phyloP scores from a whole-genome alignment of 768 basidiomycete genomes.

The Termitomyces sp. region DNA sequence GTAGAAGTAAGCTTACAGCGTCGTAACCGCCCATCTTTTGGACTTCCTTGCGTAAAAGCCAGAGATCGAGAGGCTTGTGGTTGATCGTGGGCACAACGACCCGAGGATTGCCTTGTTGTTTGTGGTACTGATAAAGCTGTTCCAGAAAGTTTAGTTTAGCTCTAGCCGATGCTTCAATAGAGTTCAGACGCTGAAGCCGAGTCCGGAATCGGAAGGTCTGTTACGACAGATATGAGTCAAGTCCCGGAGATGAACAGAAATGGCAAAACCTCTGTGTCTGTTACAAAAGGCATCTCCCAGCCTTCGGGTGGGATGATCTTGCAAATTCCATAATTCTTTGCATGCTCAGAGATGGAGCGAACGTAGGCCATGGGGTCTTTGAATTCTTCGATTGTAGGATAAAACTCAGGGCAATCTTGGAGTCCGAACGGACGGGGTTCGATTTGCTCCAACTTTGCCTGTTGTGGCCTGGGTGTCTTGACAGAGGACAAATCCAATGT shows the following conservation, averaged over 20 bases:
- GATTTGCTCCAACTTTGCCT: slow-evolving; percentile 30
- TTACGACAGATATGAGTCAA: slow-evolving; percentile 32
- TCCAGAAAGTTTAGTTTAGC: slow-evolving; percentile 98
- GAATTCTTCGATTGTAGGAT: slow-evolving; percentile 89
- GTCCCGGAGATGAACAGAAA: slow-evolving; percentile 25
- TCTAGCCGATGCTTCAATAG: slow-evolving; percentile 94
- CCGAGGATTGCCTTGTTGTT: slow-evolving; percentile 88
- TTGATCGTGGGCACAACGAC: slow-evolving; percentile 94
- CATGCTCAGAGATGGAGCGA: slow-evolving; percentile 69
- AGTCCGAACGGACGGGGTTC: slow-evolving; percentile 79
- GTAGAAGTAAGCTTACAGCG: slow-evolving; percentile 47
- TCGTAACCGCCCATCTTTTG: slow-evolving; percentile 86
- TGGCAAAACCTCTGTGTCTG: slow-evolving; percentile 84
- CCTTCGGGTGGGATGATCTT: slow-evolving; percentile 91
- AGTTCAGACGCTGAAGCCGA: slow-evolving; percentile 89
- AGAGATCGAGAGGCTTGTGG: slow-evolving; percentile 89
- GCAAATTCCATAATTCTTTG: slow-evolving; percentile 82
- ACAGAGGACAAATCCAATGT: slow-evolving; percentile 67
- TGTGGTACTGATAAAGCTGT: slow-evolving; percentile 94
- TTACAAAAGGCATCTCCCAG: slow-evolving; percentile 96
- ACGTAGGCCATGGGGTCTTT: slow-evolving; percentile 94
- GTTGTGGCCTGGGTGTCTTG: slow-evolving; percentile 59
- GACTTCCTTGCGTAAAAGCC: slow-evolving; percentile 91
- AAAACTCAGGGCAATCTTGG: slow-evolving; percentile 85
- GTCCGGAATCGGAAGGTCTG: slow-evolving; percentile 96